Base-by-base conservation (phyloP, 2,329 filamentous ascomycete genomes). In the Fusarium compactum region DNA sequence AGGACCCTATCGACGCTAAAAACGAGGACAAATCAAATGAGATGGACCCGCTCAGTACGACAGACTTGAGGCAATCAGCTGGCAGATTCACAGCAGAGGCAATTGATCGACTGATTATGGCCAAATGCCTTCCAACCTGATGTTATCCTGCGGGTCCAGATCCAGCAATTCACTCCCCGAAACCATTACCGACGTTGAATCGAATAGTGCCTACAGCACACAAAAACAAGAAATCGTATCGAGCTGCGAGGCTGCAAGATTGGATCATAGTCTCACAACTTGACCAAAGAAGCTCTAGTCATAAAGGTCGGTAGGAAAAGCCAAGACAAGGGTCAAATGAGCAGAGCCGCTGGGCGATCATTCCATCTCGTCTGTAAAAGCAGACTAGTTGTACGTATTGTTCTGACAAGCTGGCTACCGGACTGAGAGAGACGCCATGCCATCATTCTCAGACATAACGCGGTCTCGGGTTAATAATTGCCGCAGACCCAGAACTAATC, bases 31-130 rank as follows among this genome's bases (percentile, higher is more conserved):
- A 60, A 59, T 59, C 47, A 50, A 50, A 45, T 38, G 29, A 34
- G 20, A 48, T 32, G 65, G 72, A 72, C 72, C 72, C 72, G 70
- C 70, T 46, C 29, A 51, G 56, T 64, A 65, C 59, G 52, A 68
- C 51, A 38, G 41, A 58, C 41, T 65, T 60, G 24, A 54, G 62
- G 69, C 72, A 75, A 74, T 71, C 72, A 72, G 62, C 67, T 62
- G 65, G 38, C 58, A 53, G 46, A 44, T 62, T 62, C 46, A 65
- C 29, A 56, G 62, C 61, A 58, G 44, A 68, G 67, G 63, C 64
- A 66, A 67, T 71, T 75, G 73, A 75, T 75, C 69, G 73, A 75
- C 73, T 75, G 71, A 75, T 75, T 70, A 62, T 62, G 53, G 58
- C 58, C 62, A 67, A 65, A 70, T 59, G 51, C 24, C 60, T 51